Evolutionary conservation across 2,329 filamentous ascomycete genomes (phyloP).

Genomic region (Amauroascus verrucosus): DNA sequence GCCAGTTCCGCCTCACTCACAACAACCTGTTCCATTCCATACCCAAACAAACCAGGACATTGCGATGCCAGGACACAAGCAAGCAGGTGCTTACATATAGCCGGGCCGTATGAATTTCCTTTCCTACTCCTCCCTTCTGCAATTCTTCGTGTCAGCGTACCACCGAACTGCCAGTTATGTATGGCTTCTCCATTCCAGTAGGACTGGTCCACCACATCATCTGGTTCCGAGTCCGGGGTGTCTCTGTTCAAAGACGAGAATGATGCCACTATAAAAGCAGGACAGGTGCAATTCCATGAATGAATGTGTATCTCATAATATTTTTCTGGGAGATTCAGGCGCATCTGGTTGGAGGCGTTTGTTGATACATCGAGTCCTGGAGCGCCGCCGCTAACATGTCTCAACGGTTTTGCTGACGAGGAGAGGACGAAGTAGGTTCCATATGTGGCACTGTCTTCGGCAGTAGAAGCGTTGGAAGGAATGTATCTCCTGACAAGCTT

Average conservation of each 20-base stretch:
- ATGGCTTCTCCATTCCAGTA: background rate
- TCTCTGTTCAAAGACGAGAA: constrained; percentile 34
- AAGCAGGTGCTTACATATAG: constrained; percentile 77
- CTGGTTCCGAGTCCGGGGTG: background rate
- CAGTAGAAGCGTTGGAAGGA: background rate
- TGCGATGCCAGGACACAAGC: constrained; percentile 66
- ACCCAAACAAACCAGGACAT: constrained; percentile 49
- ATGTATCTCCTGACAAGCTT: constrained; percentile 48
- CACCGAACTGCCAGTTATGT: constrained; percentile 29
- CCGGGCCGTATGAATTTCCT: background rate
- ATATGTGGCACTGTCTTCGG: constrained; percentile 14
- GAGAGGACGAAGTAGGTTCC: constrained; percentile 57
- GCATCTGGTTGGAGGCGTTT: background rate
- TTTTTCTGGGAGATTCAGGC: constrained; percentile 14
- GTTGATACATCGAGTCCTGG: background rate
- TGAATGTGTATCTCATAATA: constrained; percentile 61
- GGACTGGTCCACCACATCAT: background rate
- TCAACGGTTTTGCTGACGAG: constrained; percentile 25
- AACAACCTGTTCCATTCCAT: constrained; percentile 45
- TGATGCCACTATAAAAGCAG: constrained; percentile 65
- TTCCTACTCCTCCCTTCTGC: background rate
- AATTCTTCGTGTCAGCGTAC: constrained; percentile 22
- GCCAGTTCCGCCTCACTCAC: constrained; percentile 27
- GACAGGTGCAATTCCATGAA: constrained; percentile 85
- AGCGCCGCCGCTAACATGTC: background rate